phyloP scores from a whole-genome alignment of 2,329 filamentous ascomycete genomes.

The Penicillium sp. region DNA sequence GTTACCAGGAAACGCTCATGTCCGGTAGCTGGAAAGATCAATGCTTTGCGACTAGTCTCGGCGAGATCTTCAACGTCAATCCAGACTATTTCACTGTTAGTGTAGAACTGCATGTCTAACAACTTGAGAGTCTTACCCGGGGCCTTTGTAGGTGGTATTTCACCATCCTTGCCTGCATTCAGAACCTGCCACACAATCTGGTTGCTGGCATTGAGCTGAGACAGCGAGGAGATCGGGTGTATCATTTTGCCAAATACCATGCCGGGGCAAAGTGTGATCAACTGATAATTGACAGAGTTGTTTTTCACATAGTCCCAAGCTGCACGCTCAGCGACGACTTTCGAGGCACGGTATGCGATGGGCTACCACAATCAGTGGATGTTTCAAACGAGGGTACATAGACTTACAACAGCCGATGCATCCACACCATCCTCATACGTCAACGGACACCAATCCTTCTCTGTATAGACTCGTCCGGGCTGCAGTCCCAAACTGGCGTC shows the following conservation, averaged over 20 bases:
- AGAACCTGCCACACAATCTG: slow-evolving; percentile 32
- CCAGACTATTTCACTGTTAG: slow-evolving; percentile 15
- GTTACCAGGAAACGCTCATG: slow-evolving; percentile 29
- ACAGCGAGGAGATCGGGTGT: slow-evolving; percentile 19
- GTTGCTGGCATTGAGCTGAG: slow-evolving; percentile 30
- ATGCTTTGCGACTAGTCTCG: slow-evolving; percentile 12
- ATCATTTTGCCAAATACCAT: slow-evolving; percentile 32
- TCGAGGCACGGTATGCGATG: slow-evolving; percentile 26
- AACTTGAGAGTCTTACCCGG: slow-evolving; percentile 14
- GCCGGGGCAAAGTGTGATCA: slow-evolving; percentile 24
- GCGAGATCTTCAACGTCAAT: slow-evolving; percentile 26
- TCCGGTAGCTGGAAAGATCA: slow-evolving; percentile 12
- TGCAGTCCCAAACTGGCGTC: slow-evolving; percentile 21
- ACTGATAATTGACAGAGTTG: slow-evolving; percentile 14
- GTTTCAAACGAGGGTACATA: neutral
- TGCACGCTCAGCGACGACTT: slow-evolving; percentile 26
- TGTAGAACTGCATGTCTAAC: no score
- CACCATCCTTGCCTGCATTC: slow-evolving; percentile 18
- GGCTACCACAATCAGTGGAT: slow-evolving; percentile 11
- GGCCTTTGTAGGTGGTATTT: slow-evolving; percentile 26
- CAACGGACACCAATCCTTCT: slow-evolving; percentile 24
- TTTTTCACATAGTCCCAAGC: slow-evolving; percentile 28
- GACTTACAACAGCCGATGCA: slow-evolving; percentile 19
- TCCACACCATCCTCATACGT: slow-evolving; percentile 25
- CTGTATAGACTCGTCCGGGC: slow-evolving; percentile 22